Conservation (phyloP, 805 yeast species). For the Candida montana region DNA sequence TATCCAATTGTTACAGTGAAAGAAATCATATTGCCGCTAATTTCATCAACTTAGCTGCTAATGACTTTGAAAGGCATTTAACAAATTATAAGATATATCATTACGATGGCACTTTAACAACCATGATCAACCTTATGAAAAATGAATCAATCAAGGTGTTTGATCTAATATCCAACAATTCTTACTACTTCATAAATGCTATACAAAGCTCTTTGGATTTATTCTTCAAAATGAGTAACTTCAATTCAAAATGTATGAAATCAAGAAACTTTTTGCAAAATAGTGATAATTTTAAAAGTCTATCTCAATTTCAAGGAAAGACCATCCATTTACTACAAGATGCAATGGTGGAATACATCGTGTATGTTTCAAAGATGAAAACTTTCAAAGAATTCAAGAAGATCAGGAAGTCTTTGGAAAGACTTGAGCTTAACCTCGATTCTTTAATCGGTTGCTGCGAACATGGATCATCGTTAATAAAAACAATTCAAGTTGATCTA, state of each 20-base stretch:
- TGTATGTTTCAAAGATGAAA: not conserved
- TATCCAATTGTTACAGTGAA: not conserved
- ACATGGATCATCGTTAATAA: not conserved
- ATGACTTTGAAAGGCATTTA: slow-evolving; percentile 2
- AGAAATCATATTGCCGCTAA: slow-evolving; percentile 1
- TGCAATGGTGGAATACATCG: not conserved
- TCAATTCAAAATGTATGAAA: not conserved
- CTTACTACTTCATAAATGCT: not conserved
- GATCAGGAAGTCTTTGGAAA: not conserved
- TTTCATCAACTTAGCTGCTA: slow-evolving; percentile 1
- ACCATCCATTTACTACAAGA: not conserved
- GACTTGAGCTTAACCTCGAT: not conserved
- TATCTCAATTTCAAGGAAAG: not conserved
- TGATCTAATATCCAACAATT: not conserved
- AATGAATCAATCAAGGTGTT: slow-evolving; percentile 1
- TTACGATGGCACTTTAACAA: not conserved
- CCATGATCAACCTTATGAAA: not conserved
- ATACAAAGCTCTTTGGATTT: slow-evolving; percentile 3
- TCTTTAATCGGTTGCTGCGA: slow-evolving; percentile 4
- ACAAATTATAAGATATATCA: not conserved
- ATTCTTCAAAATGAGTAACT: slow-evolving; percentile 6
- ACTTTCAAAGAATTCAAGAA: not conserved
- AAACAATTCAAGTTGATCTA: not conserved
- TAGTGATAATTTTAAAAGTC: not conserved
- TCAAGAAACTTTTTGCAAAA: not conserved